Base-by-base conservation (phyloP, 208 protist genomes). In the Zelonia costaricensis region DNA sequence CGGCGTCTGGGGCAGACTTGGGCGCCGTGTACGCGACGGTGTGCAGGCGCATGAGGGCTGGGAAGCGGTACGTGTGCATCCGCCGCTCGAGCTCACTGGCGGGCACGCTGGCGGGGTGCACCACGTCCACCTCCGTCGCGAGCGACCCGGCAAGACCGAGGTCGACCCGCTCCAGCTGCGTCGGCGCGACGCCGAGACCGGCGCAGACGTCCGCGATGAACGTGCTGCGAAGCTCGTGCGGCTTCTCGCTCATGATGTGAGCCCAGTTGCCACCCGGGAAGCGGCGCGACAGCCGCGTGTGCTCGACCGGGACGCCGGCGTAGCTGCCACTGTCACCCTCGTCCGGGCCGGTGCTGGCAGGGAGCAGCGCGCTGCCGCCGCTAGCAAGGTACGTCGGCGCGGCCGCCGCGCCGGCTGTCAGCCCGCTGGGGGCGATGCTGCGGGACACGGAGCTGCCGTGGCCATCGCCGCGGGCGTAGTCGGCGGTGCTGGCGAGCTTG, bases 191-290 rank as follows among this genome's bases (percentile, higher is more conserved):
- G n/a, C 73, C 76, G 18, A 89, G 39, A 10, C 73, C 78, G 38
- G 61, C 67, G 49, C 68, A 63, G 10, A 67, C 52, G 53, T 93
- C 86, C n/a, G 72, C 65, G n/a, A 35, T 46, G 51, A 86, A 64
- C 1, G 61, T 63, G 52, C 54, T 58, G 23, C 59, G 70, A 30
- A 89, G 57, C 54, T 88, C 74, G 48, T 80, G 68, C 13, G 74
- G 73, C 70, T 84, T 76, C 48, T 87, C 64, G 1, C 38, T 33
- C 23, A 93, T 28, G 18, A 89, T 44, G 57, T 82, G 78, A 4
- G 3, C 15, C 86, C 86, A 93, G 49, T 84, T 61, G 2, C 61
- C 69, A 7, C 86, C 86, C 9, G 54, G 36, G 36, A 92, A 76
- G 54, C 53, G 45, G 42, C 74, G 72, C 36, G 48, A 22, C 22